Evolutionary conservation across 139 green algal species (phyloP).

Genomic region (Volvox africanus): DNA sequence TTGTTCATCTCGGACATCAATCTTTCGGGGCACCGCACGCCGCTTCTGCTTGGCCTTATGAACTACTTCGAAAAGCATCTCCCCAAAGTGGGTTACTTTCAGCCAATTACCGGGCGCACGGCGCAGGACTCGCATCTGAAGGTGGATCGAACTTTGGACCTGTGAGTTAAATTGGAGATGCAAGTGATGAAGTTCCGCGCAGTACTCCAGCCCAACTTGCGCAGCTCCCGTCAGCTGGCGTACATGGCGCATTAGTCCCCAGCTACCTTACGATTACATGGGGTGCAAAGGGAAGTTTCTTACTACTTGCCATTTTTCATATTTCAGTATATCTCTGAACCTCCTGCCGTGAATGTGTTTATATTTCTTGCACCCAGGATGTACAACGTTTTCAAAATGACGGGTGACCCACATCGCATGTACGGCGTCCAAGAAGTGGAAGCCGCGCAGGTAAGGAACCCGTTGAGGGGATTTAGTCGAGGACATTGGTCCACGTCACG

Average conservation of each 20-base stretch:
- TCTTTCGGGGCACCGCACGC: not conserved
- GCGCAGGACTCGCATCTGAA: not conserved
- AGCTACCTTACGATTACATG: not conserved
- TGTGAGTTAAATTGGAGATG: constrained; percentile 4
- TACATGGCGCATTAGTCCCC: not conserved
- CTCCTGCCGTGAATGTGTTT: too few species aligned
- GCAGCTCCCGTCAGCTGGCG: not conserved
- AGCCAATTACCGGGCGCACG: not conserved
- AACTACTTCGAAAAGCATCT: constrained; percentile 28
- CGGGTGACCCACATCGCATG: constrained; percentile 24
- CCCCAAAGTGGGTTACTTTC: constrained; percentile 36
- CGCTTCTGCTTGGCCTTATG: constrained; percentile 7
- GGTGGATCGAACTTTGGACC: constrained; percentile 24
- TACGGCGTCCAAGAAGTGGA: not conserved
- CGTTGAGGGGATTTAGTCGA: not conserved
- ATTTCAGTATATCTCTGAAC: too few species aligned
- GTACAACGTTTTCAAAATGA: constrained; percentile 17
- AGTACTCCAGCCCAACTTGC: not conserved
- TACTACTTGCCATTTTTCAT: too few species aligned
- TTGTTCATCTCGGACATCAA: constrained; percentile 21
- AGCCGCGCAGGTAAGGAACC: constrained; percentile 3
- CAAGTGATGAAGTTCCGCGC: too few species aligned
- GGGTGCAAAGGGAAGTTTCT: too few species aligned
- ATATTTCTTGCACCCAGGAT: not conserved
- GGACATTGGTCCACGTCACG: too few species aligned